Conservation (phyloP, 495 filamentous ascomycete species). For the Chaetomium fimeti region DNA sequence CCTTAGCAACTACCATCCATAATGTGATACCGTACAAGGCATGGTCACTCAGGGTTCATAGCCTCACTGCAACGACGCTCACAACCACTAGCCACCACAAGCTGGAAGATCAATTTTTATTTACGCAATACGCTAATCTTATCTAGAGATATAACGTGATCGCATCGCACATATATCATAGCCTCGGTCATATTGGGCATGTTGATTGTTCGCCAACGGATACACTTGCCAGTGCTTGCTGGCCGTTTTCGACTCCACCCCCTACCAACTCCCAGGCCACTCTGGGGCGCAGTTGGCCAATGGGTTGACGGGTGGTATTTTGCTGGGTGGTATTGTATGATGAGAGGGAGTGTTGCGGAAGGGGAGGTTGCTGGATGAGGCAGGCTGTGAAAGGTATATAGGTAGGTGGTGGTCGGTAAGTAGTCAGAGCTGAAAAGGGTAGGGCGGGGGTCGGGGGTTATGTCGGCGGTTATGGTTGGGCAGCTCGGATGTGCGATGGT, state of each 20-base stretch:
- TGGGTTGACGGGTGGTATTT: background rate
- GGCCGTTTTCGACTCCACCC: background rate
- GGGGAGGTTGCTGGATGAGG: background rate
- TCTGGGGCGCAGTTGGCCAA: background rate
- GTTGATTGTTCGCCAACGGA: background rate
- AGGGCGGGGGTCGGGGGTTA: background rate
- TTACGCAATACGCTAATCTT: slow-evolving; percentile 13
- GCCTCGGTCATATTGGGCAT: background rate
- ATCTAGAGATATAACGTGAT: slow-evolving; percentile 9
- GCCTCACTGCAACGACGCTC: too few species aligned
- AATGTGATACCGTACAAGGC: too few species aligned
- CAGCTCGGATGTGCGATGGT: background rate
- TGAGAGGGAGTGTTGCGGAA: background rate
- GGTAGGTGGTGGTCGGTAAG: background rate
- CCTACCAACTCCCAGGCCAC: background rate
- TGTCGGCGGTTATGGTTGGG: background rate
- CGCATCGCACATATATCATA: slow-evolving; percentile 6
- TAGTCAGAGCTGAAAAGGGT: background rate
- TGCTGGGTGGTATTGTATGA: background rate
- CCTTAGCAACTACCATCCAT: too few species aligned
- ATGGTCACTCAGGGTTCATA: background rate
- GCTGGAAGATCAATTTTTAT: slow-evolving; percentile 15
- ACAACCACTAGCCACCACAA: background rate
- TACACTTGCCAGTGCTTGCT: background rate
- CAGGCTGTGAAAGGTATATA: background rate